Evolutionary conservation across 2,329 filamentous ascomycete genomes (phyloP).

Genomic region (Epichloe bromicola): DNA sequence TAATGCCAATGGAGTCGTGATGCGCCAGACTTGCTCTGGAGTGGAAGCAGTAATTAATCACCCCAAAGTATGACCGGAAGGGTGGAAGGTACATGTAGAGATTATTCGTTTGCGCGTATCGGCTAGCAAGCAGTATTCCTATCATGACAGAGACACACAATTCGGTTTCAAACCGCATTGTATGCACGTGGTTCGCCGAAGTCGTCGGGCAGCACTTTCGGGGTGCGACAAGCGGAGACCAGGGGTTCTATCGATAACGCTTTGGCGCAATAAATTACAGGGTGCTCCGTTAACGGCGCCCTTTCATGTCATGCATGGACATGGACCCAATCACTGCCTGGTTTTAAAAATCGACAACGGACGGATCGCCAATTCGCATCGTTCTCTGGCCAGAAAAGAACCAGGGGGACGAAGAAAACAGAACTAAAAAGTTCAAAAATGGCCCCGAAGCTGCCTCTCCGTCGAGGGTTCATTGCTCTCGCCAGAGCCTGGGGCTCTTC

Average conservation of each 20-base stretch:
- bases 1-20: not conserved
- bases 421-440: conserved; percentile 12
- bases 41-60: too few relatives aligned
- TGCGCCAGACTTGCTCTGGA: too few relatives aligned
- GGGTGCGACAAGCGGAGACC: conserved; percentile 1
- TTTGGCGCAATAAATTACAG: not conserved
- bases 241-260: conserved; percentile 1
- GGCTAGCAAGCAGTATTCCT: not conserved
- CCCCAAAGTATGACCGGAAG: too few relatives aligned
- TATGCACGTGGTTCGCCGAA: too few relatives aligned
- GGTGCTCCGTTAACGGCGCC: not conserved
- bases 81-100: too few relatives aligned
- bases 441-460: conserved; percentile 26
- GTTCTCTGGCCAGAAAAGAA: not conserved
- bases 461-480: conserved; percentile 23
- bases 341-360: too few relatives aligned
- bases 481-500: conserved; percentile 12
- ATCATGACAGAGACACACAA: not conserved
- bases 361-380: not conserved
- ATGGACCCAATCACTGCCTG: not conserved
- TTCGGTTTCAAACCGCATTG: too few relatives aligned
- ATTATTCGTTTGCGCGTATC: conserved; percentile 1
- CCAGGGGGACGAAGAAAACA: not conserved
- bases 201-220: not conserved
- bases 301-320: too few relatives aligned